Base-by-base conservation (phyloP, 2,329 filamentous ascomycete genomes). In the Fusarium brachygibbosum region DNA sequence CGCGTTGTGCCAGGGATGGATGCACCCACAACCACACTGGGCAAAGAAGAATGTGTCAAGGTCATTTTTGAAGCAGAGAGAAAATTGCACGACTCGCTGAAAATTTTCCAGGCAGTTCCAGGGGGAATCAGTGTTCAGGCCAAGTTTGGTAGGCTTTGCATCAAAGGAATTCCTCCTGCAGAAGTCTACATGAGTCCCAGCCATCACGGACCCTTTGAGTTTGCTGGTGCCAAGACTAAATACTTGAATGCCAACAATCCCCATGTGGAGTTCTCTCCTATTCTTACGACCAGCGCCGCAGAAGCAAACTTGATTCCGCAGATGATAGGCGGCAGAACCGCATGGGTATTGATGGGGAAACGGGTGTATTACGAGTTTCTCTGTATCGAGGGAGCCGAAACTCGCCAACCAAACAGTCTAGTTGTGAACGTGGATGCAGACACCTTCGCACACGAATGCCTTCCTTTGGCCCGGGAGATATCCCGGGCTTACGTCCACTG, bases 401-500 rank as follows among this genome's bases (percentile, higher is more conserved):
- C 19, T 5, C 10, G 29, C 63, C 2, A 23, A 11, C 16, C 5
- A 34, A 49, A 34, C 25, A n/a, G 34, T n/a, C 68, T 76, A 45
- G 35, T 69, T 16, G 54, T 79, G 6, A 73, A 76, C 21, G 59
- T 80, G 2, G 70, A 79, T 23, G 73, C 75, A 9, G 41, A 71
- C 6, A 76, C 62, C 1, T 76, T 75, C 23, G 29, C 52, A 3
- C 69, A 74, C 53, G 46, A 48, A 16, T 78, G 72, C 35, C 63
- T 64, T 29, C 66, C 71, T 4, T 32, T 49, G 28, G 34, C 16
- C 8, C 48, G 70, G 14, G 73, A 76, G 16, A 16, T 76, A 3
- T 69, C 67, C 3, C 35, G 56, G n/a, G 46, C 76, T 4, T 73
- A 71, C 34, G 45, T 80, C 4, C 78, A 79, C 29, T 80, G 78